Base-by-base conservation (phyloP, 176 grass and related monocot genomes). In the Secale cereale region DNA sequence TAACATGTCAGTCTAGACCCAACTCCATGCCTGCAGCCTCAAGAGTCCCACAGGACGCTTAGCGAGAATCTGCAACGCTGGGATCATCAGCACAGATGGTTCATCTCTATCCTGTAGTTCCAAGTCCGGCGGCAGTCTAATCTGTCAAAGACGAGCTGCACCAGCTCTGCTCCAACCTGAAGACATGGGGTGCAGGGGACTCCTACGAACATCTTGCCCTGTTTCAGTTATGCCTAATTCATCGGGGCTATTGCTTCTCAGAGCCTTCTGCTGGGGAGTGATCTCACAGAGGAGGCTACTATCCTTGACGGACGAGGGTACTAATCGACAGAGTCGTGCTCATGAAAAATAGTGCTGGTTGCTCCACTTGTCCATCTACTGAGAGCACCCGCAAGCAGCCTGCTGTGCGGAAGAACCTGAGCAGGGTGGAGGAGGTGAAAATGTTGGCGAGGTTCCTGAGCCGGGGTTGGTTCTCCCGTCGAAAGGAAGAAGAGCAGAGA, bases 71-170 rank as follows among this genome's bases (percentile, higher is more conserved):
- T 78, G 31, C 85, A 94, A n/a, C 81, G 59, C 78, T 88, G 79
- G 29, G 25, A 25, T 63, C 74, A 66, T 43, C 89, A 74, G 81
- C 80, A 36, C 46, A 45, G 12, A 46, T 77, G 39, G 29, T 2
- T 73, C 77, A 70, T 46, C 60, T 68, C 16, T 19, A 52, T 82
- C 29, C 67, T 22, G 31, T 46, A 39, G 25, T 88, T 88, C 28
- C 45, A 16, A 31, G 32, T 76, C 62, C 86, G 90, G 87, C 90
- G 90, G 90, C 85, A 67, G 70, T 65, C 82, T 59, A 90, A 90
- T 90, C 40, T 41, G 10, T 3, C 68, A 88, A 87, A 61, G 81
- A 40, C 46, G 82, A 91, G 73, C 88, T 91, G 68, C 81, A 85
- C 27, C 61, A 89, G 5, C 63, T 91, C 26, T 31, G 22, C 16